These are phyloP conservation scores for Naganishia cerealis DNA, from an alignment of 1,284 basidiomycete genomes.

Conservation along the genomic window DNA sequence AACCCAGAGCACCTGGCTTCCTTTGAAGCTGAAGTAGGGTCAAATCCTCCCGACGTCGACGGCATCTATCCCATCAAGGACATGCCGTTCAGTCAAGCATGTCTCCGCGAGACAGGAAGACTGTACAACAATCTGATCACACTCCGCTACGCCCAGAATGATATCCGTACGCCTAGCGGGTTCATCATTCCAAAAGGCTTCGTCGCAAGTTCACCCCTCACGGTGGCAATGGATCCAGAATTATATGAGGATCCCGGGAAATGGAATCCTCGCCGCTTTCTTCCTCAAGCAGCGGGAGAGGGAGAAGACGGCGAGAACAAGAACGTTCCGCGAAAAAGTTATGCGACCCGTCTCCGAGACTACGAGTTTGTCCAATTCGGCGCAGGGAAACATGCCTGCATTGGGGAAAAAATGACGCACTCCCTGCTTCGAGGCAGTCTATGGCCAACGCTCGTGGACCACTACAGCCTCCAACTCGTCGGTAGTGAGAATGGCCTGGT, in stretches of 20 bases:
- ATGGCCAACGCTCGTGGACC: constrained; percentile 15
- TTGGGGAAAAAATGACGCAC: background rate
- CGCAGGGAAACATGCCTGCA: background rate
- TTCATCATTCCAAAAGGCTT: constrained; percentile 17
- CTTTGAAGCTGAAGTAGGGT: constrained; percentile 16
- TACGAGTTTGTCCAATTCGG: constrained; percentile 19
- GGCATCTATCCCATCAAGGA: constrained; percentile 12
- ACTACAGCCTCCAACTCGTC: constrained; percentile 6
- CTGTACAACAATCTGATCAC: constrained; percentile 1
- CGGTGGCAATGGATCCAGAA: constrained; percentile 1
- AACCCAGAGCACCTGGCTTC: constrained; percentile 13
- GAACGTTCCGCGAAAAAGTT: too few species aligned
- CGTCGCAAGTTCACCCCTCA: constrained; percentile 7
- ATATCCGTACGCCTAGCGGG: constrained; percentile 5
- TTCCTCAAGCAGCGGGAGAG: background rate
- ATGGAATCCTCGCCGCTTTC: constrained; percentile 18
- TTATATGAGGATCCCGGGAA: constrained; percentile 9
- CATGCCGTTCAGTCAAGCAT: constrained; percentile 27
- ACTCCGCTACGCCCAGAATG: constrained; percentile 13
- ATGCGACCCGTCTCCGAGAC: background rate
- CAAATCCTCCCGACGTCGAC: constrained; percentile 4
- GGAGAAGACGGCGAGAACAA: too few species aligned
- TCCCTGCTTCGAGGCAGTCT: constrained; percentile 2
- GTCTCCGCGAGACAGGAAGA: constrained; percentile 19
- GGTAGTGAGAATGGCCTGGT: background rate